Evolutionary conservation across 2,329 filamentous ascomycete species (phyloP), one percentile per base, ranked within the genome.

Genomic region (Cordyceps militaris): DNA sequence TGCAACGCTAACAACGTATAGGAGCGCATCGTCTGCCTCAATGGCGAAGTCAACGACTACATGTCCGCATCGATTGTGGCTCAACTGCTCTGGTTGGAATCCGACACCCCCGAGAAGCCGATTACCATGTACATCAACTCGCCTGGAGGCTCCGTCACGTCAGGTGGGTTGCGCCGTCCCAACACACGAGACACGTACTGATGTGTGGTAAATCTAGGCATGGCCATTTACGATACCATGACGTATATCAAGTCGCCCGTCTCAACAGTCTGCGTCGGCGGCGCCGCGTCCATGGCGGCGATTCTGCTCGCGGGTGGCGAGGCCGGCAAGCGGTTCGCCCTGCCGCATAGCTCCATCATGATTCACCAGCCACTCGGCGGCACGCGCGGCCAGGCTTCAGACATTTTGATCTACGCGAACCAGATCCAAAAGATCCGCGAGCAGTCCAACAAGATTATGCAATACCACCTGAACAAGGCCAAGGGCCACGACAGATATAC

Each of bases 111-210:
- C 3, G 85, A 95, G 57, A 97, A 96, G 71, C 89, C 91, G 13
- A 97, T 99, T 63, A 94, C 89, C 54, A 89, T 99, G 71, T 99
- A 99, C 73, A 99, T 99, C 72, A 96, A 99, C 76, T 96, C 90
- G 0, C 93, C 93, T 0, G 94, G 94, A 51, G 94, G 94, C 57
- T 93, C 89, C 43, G 92, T 99, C 61, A 93, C 94, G 1, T 75
- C 75, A 60, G 83, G 82, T 81, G 67, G 42, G 69, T 61, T 11
- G 30, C 14, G 26, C 19, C 8, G 26, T 16, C 6, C 13, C 21
- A 19, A 9, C 21, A 34, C 19, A 11, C 19, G 21, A 26, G 10
- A 21, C 50, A n/a, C 19, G 6, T 19, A 36, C 40, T 36, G 9
- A 54, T 8, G 19, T 16, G 21, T 24, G 40, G 8, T 13, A 28